Base-by-base conservation (phyloP, 768 basidiomycete species). In the Pleurotus djamor region DNA sequence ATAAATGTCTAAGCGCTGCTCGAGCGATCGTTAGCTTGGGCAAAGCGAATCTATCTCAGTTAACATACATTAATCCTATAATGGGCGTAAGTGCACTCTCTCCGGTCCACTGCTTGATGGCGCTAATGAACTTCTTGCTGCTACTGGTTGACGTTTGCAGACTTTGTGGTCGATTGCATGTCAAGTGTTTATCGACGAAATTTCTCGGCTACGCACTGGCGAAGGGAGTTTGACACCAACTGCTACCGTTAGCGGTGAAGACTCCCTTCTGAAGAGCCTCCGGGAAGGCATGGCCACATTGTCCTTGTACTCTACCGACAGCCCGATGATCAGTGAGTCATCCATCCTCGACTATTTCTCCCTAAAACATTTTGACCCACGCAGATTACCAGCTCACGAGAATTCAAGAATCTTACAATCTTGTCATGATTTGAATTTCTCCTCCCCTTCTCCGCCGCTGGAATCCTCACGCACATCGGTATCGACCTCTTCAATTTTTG, bases 121-220 rank as follows among this genome's bases (percentile, higher is more conserved):
- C 21, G 21, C 21, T 28, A 28, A 28, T 52, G 37, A 37, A 34
- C 52, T 44, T 57, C 16, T 54, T 60, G 54, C 32, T 62, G 10
- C 44, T 9, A 61, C 55, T 21, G 10, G 21, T 17, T 48, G 14
- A 21, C 52, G n/a, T 58, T 61, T 49, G 34, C 61, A 81, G 79
- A 79, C 76, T 5, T 65, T 82, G 10, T 82, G 79, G 79, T 73
- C 74, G 68, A 72, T 70, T 38, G 79, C 80, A 33, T 80, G 78
- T 64, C 70, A 75, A 48, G 74, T 81, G 28, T 77, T 82, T 64
- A 74, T 80, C 50, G 76, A 76, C 49, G 81, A 80, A 64, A 75
- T 83, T 47, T 75, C 74, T 44, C 57, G 57, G 12, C 21, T 48
- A 48, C 28, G 48, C n/a, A 49, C 45, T n/a, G 61, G 71, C 17